Conservation (phyloP, 805 yeast species). For the Yarrowia sp. region DNA sequence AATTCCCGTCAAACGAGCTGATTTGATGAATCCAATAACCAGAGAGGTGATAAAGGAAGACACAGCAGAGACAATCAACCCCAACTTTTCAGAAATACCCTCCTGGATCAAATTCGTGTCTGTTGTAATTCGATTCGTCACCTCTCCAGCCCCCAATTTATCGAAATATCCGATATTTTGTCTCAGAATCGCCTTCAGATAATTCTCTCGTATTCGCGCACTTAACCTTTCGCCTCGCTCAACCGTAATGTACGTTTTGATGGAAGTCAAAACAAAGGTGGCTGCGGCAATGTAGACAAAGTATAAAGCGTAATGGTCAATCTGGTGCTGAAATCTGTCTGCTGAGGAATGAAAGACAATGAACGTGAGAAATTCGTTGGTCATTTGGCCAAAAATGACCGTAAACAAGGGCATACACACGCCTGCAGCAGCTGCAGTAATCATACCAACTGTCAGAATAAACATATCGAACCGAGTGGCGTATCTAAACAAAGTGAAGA, state of each 20-base stretch:
- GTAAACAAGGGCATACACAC: slow-evolving; percentile 45
- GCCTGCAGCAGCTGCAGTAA: slow-evolving; percentile 41
- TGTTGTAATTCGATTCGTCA: slow-evolving; percentile 46
- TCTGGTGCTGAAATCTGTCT: slow-evolving; percentile 38
- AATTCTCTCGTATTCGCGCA: slow-evolving; percentile 42
- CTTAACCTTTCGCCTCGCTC: slow-evolving; percentile 45
- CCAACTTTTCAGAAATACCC: slow-evolving; percentile 45
- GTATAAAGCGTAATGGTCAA: slow-evolving; percentile 42
- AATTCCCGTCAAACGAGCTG: slow-evolving; percentile 41
- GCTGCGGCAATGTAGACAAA: slow-evolving; percentile 45
- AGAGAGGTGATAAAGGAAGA: slow-evolving; percentile 43
- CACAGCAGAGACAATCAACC: slow-evolving; percentile 41
- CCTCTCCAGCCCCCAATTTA: slow-evolving; percentile 44
- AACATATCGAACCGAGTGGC: slow-evolving; percentile 38
- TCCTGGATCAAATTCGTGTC: slow-evolving; percentile 44
- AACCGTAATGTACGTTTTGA: slow-evolving; percentile 42
- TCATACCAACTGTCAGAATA: slow-evolving; percentile 37
- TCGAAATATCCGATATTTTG: slow-evolving; percentile 46
- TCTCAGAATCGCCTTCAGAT: slow-evolving; percentile 40
- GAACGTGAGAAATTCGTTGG: slow-evolving; percentile 41
- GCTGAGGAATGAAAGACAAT: slow-evolving; percentile 33
- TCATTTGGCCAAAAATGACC: slow-evolving; percentile 43
- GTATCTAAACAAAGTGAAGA: slow-evolving; percentile 38
- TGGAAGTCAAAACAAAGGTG: slow-evolving; percentile 35
- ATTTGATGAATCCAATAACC: slow-evolving; percentile 40